Percentiles rank a stretch among this genome's conserved stretches.
Conservation (phyloP, 2,329 filamentous ascomycete species). For the Talaromyces sp. region DNA sequence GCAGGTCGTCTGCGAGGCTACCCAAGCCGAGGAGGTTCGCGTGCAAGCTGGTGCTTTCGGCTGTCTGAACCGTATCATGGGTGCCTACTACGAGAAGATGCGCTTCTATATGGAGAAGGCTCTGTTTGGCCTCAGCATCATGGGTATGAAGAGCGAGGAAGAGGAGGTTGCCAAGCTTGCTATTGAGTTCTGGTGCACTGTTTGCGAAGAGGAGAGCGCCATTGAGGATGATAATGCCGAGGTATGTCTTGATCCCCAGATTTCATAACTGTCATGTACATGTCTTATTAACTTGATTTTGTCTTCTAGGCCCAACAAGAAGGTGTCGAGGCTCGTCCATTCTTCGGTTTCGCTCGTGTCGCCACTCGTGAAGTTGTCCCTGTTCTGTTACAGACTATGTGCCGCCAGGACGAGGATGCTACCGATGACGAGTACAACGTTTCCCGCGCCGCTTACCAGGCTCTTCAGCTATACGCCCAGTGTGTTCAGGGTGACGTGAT, state of each 20-base stretch:
- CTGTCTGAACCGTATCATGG: constrained; percentile 98
- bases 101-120: constrained; percentile 99
- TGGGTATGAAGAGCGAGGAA: constrained; percentile 97
- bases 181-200: constrained; percentile 99
- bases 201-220: constrained; percentile 96
- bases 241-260: constrained; percentile 50
- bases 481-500: constrained; percentile 85
- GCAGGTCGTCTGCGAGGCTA: constrained; percentile 99
- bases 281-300: not conserved
- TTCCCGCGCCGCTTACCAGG: constrained; percentile 93
- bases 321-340: constrained; percentile 81
- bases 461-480: constrained; percentile 91
- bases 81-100: constrained; percentile 99
- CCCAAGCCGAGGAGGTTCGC: constrained; percentile 84
- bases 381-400: constrained; percentile 82
- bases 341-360: constrained; percentile 94
- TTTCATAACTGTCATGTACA: not conserved
- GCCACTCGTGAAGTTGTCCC: constrained; percentile 93
- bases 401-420: constrained; percentile 97
- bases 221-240: constrained; percentile 96
- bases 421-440: constrained; percentile 97
- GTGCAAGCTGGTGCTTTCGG: constrained; percentile 97
- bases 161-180: constrained; percentile 98
- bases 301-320: constrained; percentile 62
- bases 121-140: constrained; percentile 92